A percentile compares a stretch with the other conserved stretches of the same genome.
Conservation (phyloP, 495 filamentous ascomycete genomes). For the Hapsidospora chrysogenum region DNA sequence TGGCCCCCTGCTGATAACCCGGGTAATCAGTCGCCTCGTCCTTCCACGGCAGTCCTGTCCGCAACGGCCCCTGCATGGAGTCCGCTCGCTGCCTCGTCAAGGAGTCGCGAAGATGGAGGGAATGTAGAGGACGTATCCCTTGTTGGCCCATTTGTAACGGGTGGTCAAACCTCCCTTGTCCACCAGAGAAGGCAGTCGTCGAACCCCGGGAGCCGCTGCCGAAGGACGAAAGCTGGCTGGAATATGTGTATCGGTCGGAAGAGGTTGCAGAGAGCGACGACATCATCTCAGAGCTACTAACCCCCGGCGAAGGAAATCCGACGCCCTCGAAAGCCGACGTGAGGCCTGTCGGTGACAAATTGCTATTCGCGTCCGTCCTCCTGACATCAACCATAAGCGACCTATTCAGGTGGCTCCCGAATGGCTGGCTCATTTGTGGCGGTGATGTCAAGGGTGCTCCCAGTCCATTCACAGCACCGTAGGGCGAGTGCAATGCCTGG, state of each 20-base stretch:
- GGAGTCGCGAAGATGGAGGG: constrained; percentile 40
- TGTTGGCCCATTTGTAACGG: too few relatives aligned
- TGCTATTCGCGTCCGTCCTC: constrained; percentile 35
- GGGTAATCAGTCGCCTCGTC: constrained; percentile 39
- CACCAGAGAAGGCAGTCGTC: too few relatives aligned
- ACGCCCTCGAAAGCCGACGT: constrained; percentile 45
- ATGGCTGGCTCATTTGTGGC: too few relatives aligned
- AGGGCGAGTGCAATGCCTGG: constrained; percentile 73
- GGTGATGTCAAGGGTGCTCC: constrained; percentile 40
- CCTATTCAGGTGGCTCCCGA: constrained; percentile 42
- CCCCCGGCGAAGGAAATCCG: constrained; percentile 34
- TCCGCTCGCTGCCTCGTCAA: constrained; percentile 42
- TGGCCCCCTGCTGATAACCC: constrained; percentile 20
- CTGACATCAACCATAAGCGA: constrained; percentile 46
- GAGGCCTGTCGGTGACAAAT: constrained; percentile 43
- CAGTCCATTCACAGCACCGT: constrained; percentile 35
- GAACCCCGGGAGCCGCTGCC: too few relatives aligned
- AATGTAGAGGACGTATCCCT: constrained; percentile 36
- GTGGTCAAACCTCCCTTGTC: too few relatives aligned
- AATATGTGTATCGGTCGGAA: constrained; percentile 33
- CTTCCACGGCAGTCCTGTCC: constrained; percentile 46
- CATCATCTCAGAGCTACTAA: constrained; percentile 32
- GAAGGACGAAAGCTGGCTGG: too few relatives aligned
- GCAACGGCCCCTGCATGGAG: constrained; percentile 38
- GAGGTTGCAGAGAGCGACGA: constrained; percentile 35